Evolutionary conservation across 345 rosid genomes (phyloP), one percentile per base, ranked within the genome.

Genomic region (Nasturtium officinale): DNA sequence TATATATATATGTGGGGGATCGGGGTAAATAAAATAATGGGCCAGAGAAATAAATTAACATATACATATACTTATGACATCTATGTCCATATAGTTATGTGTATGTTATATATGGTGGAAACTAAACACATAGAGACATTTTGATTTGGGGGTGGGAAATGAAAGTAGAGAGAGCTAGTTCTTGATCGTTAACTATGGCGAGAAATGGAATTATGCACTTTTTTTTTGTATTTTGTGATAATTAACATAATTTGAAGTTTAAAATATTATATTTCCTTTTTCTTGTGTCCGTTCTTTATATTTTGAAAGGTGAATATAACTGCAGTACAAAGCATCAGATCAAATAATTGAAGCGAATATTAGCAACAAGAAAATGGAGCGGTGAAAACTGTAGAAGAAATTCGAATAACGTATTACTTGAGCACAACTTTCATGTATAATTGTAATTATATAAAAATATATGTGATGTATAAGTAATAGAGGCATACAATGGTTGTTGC

Each of bases 111-210:
- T 52, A 62, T 63, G 80, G 76, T 57, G 67, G 76, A 40, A 48
- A 62, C 18, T 52, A 61, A 69, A 53, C 65, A 57, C 47, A 57
- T 71, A 9, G 75, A 56, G 46, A 71, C 48, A 71, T 74, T 74
- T 77, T 77, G 72, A 66, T 57, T 54, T 25, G 48, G 65, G 65
- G 71, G 42, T 37, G 42, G 61, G 16, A 16, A n/a, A 40, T 51
- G 26, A 69, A 23, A 28, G 15, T 30, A 69, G 52, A 55, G 75
- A 62, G 75, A 76, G 74, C 60, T 54, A 43, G 6, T 54, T 69
- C 33, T 46, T 69, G 70, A 68, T 76, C 64, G 75, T 69, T 32
- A 76, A 76, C 28, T 12, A 63, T 70, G 70, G 64, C 61, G 75
- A 70, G 21, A 48, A 25, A 64, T 71, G 38, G 64, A 74, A 59